phyloP scores from a whole-genome alignment of 2,329 filamentous ascomycete genomes.

The Colletotrichum cereale region DNA sequence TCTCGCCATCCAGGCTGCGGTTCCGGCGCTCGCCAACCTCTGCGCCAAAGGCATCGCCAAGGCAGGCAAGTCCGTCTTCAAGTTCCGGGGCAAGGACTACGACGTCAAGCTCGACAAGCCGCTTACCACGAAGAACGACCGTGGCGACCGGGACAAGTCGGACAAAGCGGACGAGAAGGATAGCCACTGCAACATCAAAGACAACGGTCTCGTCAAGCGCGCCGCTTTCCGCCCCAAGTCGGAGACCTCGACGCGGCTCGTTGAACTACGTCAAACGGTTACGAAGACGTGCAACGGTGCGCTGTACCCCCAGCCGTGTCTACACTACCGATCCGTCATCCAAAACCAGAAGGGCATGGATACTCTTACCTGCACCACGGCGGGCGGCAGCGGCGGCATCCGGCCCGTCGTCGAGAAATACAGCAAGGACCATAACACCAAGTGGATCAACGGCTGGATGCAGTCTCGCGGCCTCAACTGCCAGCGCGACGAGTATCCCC shows the following conservation, averaged over 20 bases:
- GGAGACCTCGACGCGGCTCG: no score
- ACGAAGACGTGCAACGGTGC: no score
- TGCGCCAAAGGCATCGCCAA: conserved; percentile 51
- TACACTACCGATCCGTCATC: no score
- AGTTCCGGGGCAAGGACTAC: conserved; percentile 33
- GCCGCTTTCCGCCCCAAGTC: no score
- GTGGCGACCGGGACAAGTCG: neutral
- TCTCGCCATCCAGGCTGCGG: conserved; percentile 43
- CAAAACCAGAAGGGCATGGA: no score
- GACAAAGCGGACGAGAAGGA: no score
- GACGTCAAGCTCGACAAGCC: conserved; percentile 19
- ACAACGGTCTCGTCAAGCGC: no score
- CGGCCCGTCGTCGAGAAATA: conserved; percentile 19
- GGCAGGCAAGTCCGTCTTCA: conserved; percentile 40
- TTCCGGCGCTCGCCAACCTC: conserved; percentile 47
- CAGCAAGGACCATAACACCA: conserved; percentile 13
- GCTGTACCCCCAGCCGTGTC: no score
- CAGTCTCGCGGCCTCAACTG: conserved; percentile 8
- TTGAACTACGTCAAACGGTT: no score
- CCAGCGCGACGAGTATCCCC: conserved; percentile 34
- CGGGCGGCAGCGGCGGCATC: neutral
- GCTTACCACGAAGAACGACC: neutral
- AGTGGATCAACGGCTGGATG: conserved; percentile 35
- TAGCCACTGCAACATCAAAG: no score
- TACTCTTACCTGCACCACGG: conserved; percentile 4